Conservation (phyloP, 768 basidiomycete species). For the Pholiota conissans region DNA sequence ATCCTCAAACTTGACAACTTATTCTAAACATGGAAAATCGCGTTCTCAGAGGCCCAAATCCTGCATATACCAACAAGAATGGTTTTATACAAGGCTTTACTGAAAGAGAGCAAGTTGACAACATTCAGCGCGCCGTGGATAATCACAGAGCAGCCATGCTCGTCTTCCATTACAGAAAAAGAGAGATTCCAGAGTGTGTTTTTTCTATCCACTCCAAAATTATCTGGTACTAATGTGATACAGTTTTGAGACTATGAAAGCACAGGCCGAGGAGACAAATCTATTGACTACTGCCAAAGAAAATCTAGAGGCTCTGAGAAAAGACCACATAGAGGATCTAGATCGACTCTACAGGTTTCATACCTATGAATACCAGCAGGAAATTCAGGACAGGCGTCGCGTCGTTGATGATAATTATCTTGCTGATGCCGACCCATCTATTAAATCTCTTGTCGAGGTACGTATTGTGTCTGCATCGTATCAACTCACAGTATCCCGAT, state of each 20-base stretch:
- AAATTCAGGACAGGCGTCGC: constrained; percentile 31
- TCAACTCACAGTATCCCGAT: no score
- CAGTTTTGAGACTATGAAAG: not conserved
- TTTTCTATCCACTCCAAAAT: not conserved
- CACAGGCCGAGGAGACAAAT: constrained; percentile 37
- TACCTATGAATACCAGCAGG: constrained; percentile 34
- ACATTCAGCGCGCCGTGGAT: constrained; percentile 21
- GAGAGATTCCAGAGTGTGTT: constrained; percentile 40
- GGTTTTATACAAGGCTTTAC: constrained; percentile 13
- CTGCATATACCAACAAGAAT: constrained; percentile 11
- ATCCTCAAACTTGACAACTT: not conserved
- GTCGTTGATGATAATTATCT: constrained; percentile 28
- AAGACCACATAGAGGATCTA: constrained; percentile 35
- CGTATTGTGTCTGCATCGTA: no score
- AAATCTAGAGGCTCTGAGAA: constrained; percentile 26
- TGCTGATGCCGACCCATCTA: not conserved
- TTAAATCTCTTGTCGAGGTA: not conserved
- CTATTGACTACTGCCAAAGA: constrained; percentile 24
- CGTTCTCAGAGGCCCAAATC: not conserved
- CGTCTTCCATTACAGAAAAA: constrained; percentile 38
- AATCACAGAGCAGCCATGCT: constrained; percentile 37
- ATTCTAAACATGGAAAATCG: not conserved
- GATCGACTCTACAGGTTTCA: constrained; percentile 36
- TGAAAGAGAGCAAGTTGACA: constrained; percentile 11
- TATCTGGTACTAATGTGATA: not conserved